Conservation (phyloP, 176 grass and related monocot species). For the Chloris gayana region DNA sequence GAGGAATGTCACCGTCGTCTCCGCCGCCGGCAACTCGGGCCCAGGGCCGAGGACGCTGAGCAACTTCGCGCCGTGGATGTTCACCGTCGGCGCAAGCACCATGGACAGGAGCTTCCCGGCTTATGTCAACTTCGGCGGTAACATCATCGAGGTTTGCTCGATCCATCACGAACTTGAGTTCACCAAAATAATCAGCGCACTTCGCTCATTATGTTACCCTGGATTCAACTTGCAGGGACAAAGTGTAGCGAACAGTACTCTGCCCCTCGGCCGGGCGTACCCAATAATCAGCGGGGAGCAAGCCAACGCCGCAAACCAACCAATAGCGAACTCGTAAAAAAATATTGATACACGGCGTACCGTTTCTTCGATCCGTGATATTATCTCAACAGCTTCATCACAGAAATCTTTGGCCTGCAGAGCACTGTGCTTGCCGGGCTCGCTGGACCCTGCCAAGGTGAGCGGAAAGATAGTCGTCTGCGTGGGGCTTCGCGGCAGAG, state of each 20-base stretch:
- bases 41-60: slow-evolving; percentile 38
- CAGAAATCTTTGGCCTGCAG: slow-evolving; percentile 33
- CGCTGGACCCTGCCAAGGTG: slow-evolving; percentile 56
- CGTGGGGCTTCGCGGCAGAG: slow-evolving; percentile 44
- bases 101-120: slow-evolving; percentile 71
- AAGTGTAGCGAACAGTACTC: slow-evolving; percentile 45
- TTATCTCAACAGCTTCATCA: not conserved
- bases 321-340: slow-evolving; percentile 45
- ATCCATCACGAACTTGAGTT: not conserved
- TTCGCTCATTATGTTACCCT: not conserved
- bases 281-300: slow-evolving; percentile 56
- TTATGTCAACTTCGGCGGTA: slow-evolving; percentile 16
- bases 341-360: too few species aligned
- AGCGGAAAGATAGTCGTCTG: slow-evolving; percentile 72
- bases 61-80: slow-evolving; percentile 73
- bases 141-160: slow-evolving; percentile 39
- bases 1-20: slow-evolving; percentile 57
- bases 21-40: slow-evolving; percentile 67
- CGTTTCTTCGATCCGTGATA: too few species aligned
- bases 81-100: slow-evolving; percentile 75
- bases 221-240: slow-evolving; percentile 48
- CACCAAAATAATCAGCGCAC: not conserved
- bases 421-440: slow-evolving; percentile 45
- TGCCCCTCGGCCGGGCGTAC: slow-evolving; percentile 13
- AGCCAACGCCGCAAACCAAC: slow-evolving; percentile 22